Evolutionary conservation across 352 stramenopile species (phyloP).

Genomic region (Thalassiosira ordinaria): DNA sequence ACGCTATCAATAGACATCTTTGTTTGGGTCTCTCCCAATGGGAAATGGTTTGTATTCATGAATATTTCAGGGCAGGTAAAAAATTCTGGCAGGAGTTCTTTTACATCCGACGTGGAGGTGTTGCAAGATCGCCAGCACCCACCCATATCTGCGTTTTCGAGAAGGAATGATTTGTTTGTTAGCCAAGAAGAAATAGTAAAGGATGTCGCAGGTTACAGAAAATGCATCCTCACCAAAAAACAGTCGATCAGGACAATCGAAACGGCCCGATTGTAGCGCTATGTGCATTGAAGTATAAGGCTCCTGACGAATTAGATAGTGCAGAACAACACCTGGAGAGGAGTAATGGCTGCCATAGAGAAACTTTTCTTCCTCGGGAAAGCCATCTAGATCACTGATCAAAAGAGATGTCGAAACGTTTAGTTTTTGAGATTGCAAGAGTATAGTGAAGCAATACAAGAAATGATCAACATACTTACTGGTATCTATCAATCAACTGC

Average conservation of each 20-base stretch:
- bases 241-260: constrained; percentile 97
- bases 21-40: constrained; percentile 91
- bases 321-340: constrained; percentile 93
- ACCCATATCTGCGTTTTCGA: constrained; percentile 40
- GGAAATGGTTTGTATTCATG: constrained; percentile 93
- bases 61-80: constrained; percentile 94
- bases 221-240: constrained; percentile 90
- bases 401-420: too few relatives aligned
- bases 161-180: constrained; percentile 3
- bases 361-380: constrained; percentile 88
- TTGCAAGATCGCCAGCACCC: constrained; percentile 60
- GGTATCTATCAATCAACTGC: constrained; percentile 93
- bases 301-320: constrained; percentile 96
- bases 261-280: constrained; percentile 94
- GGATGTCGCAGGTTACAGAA: constrained; percentile 67
- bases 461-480: constrained; percentile 71
- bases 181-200: constrained; percentile 77
- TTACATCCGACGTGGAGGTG: constrained; percentile 93
- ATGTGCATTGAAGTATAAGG: constrained; percentile 96
- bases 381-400: constrained; percentile 81
- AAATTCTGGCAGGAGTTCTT: constrained; percentile 98
- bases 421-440: too few relatives aligned
- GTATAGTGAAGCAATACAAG: too few relatives aligned
- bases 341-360: constrained; percentile 96
- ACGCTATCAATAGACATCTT: constrained; percentile 92